Evolutionary conservation across 2,329 filamentous ascomycete species (phyloP).

Genomic region (Leptosphaerulina australis): DNA sequence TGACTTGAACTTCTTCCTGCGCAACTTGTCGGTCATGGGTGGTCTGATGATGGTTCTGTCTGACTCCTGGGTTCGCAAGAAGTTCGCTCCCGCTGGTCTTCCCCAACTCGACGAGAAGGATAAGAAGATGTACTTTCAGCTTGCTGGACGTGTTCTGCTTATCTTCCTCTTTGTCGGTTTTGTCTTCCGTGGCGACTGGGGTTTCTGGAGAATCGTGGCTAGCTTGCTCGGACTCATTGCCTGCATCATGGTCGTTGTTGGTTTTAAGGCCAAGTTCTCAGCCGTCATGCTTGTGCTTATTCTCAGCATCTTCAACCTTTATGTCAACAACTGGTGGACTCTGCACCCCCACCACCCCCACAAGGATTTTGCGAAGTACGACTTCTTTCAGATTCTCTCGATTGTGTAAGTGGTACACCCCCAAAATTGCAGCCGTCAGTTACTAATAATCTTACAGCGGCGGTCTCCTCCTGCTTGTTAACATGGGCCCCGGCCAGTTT

Average conservation of each 20-base stretch:
- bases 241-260: constrained; percentile 97
- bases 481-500: constrained; percentile 97
- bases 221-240: constrained; percentile 85
- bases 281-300: constrained; percentile 94
- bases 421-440: background rate
- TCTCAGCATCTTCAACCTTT: constrained; percentile 91
- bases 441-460: constrained; percentile 59
- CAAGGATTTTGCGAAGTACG: constrained; percentile 99
- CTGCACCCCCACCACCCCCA: constrained; percentile 97
- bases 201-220: constrained; percentile 82
- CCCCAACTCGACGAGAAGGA: constrained; percentile 98
- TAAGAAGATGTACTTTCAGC: constrained; percentile 99
- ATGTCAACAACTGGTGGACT: constrained; percentile 99
- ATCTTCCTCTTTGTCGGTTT: constrained; percentile 99
- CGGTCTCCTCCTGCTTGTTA: constrained; percentile 92
- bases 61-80: constrained; percentile 97
- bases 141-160: constrained; percentile 90
- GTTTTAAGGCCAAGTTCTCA: constrained; percentile 99
- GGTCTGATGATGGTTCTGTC: constrained; percentile 97
- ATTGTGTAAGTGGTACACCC: constrained; percentile 71
- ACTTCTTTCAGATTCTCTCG: constrained; percentile 99
- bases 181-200: constrained; percentile 94
- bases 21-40: constrained; percentile 96
- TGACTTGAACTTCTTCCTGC: constrained; percentile 99
- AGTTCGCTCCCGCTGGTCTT: constrained; percentile 92